Conservation (phyloP, 2,329 filamentous ascomycete species). For the Alternaria ventricosa region DNA sequence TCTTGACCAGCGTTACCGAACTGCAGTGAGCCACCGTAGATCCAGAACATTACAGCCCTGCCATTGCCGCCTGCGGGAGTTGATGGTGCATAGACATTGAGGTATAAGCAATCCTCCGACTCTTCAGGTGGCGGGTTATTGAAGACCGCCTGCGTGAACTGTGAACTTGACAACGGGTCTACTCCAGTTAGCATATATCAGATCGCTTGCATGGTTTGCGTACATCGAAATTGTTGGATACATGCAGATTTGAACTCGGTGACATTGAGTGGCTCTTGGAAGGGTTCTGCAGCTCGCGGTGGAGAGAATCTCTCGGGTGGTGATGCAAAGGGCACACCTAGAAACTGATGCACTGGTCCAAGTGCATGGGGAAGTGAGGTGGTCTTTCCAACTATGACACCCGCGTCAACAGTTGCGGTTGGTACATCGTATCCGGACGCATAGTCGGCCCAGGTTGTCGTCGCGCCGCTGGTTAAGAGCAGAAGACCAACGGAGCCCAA, state of each 20-base stretch:
- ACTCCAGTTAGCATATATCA: neutral
- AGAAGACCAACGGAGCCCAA: neutral
- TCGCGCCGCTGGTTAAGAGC: neutral
- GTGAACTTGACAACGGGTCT: slow-evolving; percentile 26
- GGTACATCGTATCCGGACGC: slow-evolving; percentile 13
- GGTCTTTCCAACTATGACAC: slow-evolving; percentile 33
- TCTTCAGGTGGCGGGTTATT: slow-evolving; percentile 34
- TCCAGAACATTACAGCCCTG: slow-evolving; percentile 40
- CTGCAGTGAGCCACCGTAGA: slow-evolving; percentile 37
- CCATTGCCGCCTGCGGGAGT: slow-evolving; percentile 19
- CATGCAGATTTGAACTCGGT: slow-evolving; percentile 28
- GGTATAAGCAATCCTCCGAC: slow-evolving; percentile 50
- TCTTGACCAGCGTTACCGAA: slow-evolving; percentile 30
- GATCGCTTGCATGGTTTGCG: neutral
- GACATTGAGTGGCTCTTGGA: slow-evolving; percentile 22
- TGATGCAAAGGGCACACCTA: slow-evolving; percentile 41
- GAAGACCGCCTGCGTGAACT: slow-evolving; percentile 25
- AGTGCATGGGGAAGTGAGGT: slow-evolving; percentile 29
- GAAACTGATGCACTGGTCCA: slow-evolving; percentile 36
- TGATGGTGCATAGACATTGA: slow-evolving; percentile 47
- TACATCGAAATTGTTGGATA: slow-evolving; percentile 36
- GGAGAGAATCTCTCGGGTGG: slow-evolving; percentile 35
- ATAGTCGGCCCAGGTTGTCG: neutral
- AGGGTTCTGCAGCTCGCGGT: slow-evolving; percentile 20
- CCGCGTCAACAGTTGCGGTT: slow-evolving; percentile 32